Conservation (phyloP, 352 stramenopile genomes). For the Phytopythium aichiense region DNA sequence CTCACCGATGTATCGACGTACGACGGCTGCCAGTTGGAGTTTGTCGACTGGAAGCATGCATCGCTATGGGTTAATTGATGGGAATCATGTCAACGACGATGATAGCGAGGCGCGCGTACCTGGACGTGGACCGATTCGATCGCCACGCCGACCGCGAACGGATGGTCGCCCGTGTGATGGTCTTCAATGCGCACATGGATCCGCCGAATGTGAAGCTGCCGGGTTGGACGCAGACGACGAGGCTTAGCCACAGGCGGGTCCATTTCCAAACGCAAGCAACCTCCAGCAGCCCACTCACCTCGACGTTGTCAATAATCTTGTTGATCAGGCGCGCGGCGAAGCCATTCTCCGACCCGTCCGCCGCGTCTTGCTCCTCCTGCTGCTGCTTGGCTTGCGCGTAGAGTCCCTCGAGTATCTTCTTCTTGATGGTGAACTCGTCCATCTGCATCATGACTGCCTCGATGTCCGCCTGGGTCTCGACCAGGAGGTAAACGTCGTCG, state of each 20-base stretch:
- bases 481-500: conserved; percentile 82
- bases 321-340: conserved; percentile 78
- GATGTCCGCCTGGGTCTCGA: conserved; percentile 78
- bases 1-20: conserved; percentile 78
- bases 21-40: conserved; percentile 82
- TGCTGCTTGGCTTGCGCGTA: conserved; percentile 68
- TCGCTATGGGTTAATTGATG: not conserved
- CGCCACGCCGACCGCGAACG: conserved; percentile 77
- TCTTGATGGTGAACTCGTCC: conserved; percentile 82
- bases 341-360: conserved; percentile 37
- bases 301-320: conserved; percentile 89
- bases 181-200: conserved; percentile 86
- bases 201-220: conserved; percentile 77
- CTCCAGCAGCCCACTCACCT: conserved; percentile 24
- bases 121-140: conserved; percentile 81
- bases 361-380: conserved; percentile 38
- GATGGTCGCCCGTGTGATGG: conserved; percentile 68
- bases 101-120: conserved; percentile 13
- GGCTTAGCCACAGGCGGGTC: not conserved
- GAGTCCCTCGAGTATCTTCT: conserved; percentile 77
- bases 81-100: not conserved
- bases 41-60: conserved; percentile 58
- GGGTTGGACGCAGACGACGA: not conserved
- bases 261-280: no score
- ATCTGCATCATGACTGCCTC: conserved; percentile 69